Conservation (phyloP, 495 filamentous ascomycete species). For the Podospora sp. region DNA sequence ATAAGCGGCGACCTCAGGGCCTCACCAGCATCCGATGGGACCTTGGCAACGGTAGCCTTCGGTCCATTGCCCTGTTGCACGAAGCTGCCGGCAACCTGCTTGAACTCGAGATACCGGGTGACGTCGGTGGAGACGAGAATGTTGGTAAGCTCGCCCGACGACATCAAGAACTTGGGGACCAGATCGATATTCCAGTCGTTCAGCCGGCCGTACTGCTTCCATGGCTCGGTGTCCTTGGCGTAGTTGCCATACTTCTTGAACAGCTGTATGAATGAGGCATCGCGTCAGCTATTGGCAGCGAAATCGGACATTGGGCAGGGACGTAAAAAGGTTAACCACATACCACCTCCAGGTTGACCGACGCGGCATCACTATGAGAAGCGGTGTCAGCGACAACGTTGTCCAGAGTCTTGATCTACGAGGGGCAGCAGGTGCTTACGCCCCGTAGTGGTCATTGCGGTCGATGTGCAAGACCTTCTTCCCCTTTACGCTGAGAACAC, state of each 20-base stretch:
- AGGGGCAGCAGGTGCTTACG: slow-evolving; percentile 59
- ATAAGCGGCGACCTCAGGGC: slow-evolving; percentile 91
- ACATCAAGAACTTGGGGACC: slow-evolving; percentile 97
- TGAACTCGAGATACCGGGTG: slow-evolving; percentile 96
- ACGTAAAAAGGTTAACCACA: slow-evolving; percentile 28
- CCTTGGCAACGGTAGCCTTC: slow-evolving; percentile 91
- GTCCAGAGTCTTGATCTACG: not conserved
- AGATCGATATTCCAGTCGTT: slow-evolving; percentile 99
- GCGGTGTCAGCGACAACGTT: slow-evolving; percentile 31
- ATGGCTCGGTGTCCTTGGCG: slow-evolving; percentile 79
- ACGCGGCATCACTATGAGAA: slow-evolving; percentile 78
- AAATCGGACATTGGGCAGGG: slow-evolving; percentile 3
- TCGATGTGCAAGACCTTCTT: slow-evolving; percentile 99
- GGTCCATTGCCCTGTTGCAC: slow-evolving; percentile 83
- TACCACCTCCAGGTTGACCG: slow-evolving; percentile 91
- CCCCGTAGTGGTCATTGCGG: slow-evolving; percentile 98
- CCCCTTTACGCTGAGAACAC: slow-evolving; percentile 96
- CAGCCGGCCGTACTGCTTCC: slow-evolving; percentile 93
- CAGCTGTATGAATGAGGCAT: slow-evolving; percentile 55
- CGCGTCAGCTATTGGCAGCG: slow-evolving; percentile 3
- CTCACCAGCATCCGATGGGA: slow-evolving; percentile 90
- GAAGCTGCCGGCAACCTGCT: slow-evolving; percentile 96
- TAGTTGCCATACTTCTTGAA: slow-evolving; percentile 95
- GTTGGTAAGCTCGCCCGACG: slow-evolving; percentile 96
- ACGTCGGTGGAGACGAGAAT: slow-evolving; percentile 96